Evolutionary conservation across 2,329 filamentous ascomycete species (phyloP).

Genomic region (Arthrobotrys megalospora): DNA sequence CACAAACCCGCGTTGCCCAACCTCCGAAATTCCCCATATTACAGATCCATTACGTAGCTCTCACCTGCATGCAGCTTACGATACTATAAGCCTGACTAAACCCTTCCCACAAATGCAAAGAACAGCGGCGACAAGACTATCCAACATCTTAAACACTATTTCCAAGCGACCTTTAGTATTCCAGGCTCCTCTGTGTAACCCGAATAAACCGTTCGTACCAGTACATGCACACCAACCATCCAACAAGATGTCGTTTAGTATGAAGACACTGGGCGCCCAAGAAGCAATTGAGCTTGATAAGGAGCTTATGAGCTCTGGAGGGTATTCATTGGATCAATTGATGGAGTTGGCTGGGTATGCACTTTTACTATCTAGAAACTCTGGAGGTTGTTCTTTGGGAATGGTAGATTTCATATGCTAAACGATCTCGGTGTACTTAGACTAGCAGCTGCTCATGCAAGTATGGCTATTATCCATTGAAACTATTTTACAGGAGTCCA

Average conservation of each 20-base stretch:
- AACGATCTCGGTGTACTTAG: neutral
- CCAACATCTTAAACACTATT: conserved; percentile 35
- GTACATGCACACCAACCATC: neutral
- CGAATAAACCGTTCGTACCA: neutral
- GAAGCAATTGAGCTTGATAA: conserved; percentile 90
- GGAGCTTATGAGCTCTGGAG: conserved; percentile 88
- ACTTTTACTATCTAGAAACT: conserved; percentile 1
- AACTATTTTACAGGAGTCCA: too few species aligned
- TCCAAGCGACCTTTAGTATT: conserved; percentile 25
- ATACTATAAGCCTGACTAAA: neutral
- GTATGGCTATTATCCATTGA: neutral
- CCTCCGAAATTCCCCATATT: conserved; percentile 7
- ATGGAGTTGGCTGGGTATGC: conserved; percentile 86
- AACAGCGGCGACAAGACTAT: conserved; percentile 36
- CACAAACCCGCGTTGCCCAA: conserved; percentile 26
- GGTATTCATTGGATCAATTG: conserved; percentile 93
- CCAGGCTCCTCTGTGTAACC: neutral
- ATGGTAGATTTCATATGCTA: neutral
- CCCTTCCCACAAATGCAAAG: conserved; percentile 31
- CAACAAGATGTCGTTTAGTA: conserved; percentile 36
- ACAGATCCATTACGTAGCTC: conserved; percentile 11
- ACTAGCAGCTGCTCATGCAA: conserved; percentile 1
- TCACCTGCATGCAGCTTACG: neutral
- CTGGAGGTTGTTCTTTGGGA: too few species aligned
- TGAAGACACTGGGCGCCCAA: conserved; percentile 78